Percentiles rank a stretch among this genome's conserved stretches.
These are phyloP conservation scores for Pezicula carpinea DNA, from an alignment of 2,329 filamentous ascomycete species.

Conservation along the genomic window DNA sequence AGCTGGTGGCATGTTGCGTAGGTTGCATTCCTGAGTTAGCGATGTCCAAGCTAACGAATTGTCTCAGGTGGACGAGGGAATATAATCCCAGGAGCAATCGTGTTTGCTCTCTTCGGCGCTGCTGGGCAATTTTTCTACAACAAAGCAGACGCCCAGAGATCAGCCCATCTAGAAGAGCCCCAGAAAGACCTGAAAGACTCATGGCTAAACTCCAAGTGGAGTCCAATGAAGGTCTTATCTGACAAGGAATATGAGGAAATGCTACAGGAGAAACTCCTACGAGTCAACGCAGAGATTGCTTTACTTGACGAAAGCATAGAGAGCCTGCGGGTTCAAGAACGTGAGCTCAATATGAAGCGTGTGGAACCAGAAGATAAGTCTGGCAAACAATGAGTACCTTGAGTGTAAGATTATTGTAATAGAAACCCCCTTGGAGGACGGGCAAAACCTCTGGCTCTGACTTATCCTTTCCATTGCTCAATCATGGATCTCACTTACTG, in stretches of 20 bases:
- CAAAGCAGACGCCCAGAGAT: slow-evolving; percentile 36
- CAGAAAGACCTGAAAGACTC: slow-evolving; percentile 31
- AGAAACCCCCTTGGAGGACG: background rate
- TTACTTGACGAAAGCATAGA: slow-evolving; percentile 72
- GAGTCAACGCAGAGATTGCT: slow-evolving; percentile 71
- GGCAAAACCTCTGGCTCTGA: background rate
- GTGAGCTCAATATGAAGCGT: slow-evolving; percentile 4
- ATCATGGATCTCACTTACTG: too few relatives aligned
- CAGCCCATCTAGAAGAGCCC: slow-evolving; percentile 6
- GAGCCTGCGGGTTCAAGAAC: slow-evolving; percentile 31
- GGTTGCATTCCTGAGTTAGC: slow-evolving; percentile 6
- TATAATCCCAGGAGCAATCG: slow-evolving; percentile 50
- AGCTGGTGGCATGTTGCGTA: slow-evolving; percentile 55
- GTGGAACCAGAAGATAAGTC: background rate
- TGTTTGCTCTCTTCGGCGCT: slow-evolving; percentile 54
- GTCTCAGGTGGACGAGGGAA: slow-evolving; percentile 48
- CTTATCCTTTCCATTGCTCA: too few relatives aligned
- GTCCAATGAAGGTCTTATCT: slow-evolving; percentile 63
- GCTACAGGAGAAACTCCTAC: slow-evolving; percentile 65
- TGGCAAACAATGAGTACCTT: too few relatives aligned
- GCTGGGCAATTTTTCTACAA: slow-evolving; percentile 53
- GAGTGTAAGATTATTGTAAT: too few relatives aligned
- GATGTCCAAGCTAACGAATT: background rate
- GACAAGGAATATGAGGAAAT: slow-evolving; percentile 70
- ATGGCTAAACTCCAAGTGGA: slow-evolving; percentile 59